phyloP scores from a whole-genome alignment of 1,284 basidiomycete genomes.

The Phaffia rhodozyma region DNA sequence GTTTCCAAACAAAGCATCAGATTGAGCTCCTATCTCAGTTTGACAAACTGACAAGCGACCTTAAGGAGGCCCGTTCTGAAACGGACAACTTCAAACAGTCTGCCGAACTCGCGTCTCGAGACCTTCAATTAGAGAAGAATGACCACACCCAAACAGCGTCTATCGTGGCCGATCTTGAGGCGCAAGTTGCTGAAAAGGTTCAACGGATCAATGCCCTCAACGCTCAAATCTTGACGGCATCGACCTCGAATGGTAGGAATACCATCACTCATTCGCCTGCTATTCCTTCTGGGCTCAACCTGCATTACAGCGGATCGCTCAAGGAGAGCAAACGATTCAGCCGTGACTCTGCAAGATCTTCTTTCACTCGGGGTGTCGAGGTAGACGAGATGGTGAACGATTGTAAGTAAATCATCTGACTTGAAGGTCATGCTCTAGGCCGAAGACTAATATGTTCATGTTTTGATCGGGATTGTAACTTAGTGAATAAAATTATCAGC shows the following conservation, averaged over 20 bases:
- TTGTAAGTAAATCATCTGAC: slow-evolving; percentile 2
- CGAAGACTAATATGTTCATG: background rate
- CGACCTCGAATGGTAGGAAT: background rate
- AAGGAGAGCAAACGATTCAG: background rate
- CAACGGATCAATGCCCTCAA: background rate
- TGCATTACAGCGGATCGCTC: slow-evolving; percentile 1
- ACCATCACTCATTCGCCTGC: slow-evolving; percentile 4
- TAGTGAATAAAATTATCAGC: slow-evolving; percentile 14
- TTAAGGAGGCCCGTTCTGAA: background rate
- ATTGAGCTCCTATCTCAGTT: too few species aligned
- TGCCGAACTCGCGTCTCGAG: too few species aligned
- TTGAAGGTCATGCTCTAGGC: background rate
- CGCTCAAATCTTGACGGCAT: background rate
- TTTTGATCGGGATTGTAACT: background rate
- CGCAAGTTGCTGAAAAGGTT: background rate
- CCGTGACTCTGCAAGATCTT: background rate
- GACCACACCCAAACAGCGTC: background rate
- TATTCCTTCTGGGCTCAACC: slow-evolving; percentile 14
- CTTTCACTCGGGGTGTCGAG: background rate
- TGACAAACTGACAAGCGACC: background rate
- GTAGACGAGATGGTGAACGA: background rate
- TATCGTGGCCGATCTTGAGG: background rate
- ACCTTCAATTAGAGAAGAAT: background rate
- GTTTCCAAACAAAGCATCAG: too few species aligned
- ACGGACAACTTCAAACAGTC: background rate